phyloP scores from a whole-genome alignment of 192 early-diverging fungal genomes.

The Mortierella alpina region DNA sequence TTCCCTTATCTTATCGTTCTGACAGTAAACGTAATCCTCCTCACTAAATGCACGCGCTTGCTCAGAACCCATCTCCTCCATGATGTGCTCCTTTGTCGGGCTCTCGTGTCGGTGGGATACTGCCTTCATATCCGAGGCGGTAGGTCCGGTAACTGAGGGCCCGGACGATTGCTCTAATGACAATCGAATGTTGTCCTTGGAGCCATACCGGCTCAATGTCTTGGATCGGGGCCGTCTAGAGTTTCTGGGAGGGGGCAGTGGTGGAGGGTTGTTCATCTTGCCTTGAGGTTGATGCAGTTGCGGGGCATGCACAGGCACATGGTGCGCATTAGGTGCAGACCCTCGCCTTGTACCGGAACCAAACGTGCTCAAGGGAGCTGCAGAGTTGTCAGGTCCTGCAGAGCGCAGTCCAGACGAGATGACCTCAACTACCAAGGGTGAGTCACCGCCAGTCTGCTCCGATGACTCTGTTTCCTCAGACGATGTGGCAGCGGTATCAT shows the following conservation, averaged over 20 bases:
- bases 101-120: background rate
- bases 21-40: slow-evolving; percentile 35
- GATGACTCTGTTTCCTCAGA: background rate
- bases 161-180: background rate
- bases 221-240: slow-evolving; percentile 48
- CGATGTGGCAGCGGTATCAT: background rate
- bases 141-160: background rate
- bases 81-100: slow-evolving; percentile 37
- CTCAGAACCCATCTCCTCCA: slow-evolving; percentile 50
- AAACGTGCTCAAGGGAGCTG: background rate
- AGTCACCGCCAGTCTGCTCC: slow-evolving; percentile 3
- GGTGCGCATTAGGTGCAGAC: background rate
- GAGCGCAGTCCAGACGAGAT: slow-evolving; percentile 37
- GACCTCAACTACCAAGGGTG: slow-evolving; percentile 33
- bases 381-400: background rate
- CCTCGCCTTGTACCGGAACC: background rate
- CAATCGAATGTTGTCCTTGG: slow-evolving; percentile 6
- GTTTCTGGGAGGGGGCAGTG: slow-evolving; percentile 39
- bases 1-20: slow-evolving; percentile 15
- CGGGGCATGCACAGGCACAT: background rate
- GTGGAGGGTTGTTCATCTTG: slow-evolving; percentile 30
- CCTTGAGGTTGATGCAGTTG: background rate
- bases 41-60: slow-evolving; percentile 31
- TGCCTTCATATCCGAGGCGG: too few relatives aligned
- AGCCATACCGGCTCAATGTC: slow-evolving; percentile 21